Percentiles rank a stretch among this genome's conserved stretches.
Evolutionary conservation across 768 basidiomycete species (phyloP).

Genomic region (Russula griseocarnosa): DNA sequence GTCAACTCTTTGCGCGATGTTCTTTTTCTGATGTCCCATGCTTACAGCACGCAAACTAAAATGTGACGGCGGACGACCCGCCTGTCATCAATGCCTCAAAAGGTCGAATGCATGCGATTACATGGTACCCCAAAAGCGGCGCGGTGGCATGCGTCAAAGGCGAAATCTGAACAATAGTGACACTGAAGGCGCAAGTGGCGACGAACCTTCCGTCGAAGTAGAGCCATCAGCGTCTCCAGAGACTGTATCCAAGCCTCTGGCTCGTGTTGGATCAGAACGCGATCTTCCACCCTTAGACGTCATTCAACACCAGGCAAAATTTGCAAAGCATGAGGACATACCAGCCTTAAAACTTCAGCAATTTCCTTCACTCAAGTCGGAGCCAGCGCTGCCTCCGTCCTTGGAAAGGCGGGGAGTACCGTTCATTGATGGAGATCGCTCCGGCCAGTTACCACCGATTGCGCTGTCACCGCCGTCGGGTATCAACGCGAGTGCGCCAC

Average conservation of each 20-base stretch:
- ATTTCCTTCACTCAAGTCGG: slow-evolving; percentile 29
- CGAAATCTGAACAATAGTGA: slow-evolving; percentile 45
- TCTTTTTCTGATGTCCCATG: slow-evolving; percentile 22
- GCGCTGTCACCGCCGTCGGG: slow-evolving; percentile 23
- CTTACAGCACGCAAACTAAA: slow-evolving; percentile 76
- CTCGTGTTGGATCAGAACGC: slow-evolving; percentile 32
- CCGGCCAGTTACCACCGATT: slow-evolving; percentile 25
- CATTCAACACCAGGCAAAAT: slow-evolving; percentile 14
- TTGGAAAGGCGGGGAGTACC: slow-evolving; percentile 23
- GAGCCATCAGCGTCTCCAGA: slow-evolving; percentile 56
- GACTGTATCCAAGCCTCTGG: slow-evolving; percentile 31
- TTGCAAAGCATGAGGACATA: slow-evolving; percentile 16
- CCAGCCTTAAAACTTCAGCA: slow-evolving; percentile 19
- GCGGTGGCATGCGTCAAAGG: slow-evolving; percentile 50
- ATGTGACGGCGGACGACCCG: slow-evolving; percentile 81
- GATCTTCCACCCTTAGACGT: slow-evolving; percentile 19
- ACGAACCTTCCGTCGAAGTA: slow-evolving; percentile 45
- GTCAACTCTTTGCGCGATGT: slow-evolving; percentile 18
- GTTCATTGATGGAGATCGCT: slow-evolving; percentile 24
- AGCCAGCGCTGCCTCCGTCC: slow-evolving; percentile 20
- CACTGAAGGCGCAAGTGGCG: slow-evolving; percentile 49
- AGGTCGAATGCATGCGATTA: slow-evolving; percentile 78
- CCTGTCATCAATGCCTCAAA: slow-evolving; percentile 78
- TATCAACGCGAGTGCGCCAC: slow-evolving; percentile 27
- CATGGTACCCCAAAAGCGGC: slow-evolving; percentile 69